Base-by-base conservation (phyloP, 345 rosid genomes). In the Camelina neglecta region DNA sequence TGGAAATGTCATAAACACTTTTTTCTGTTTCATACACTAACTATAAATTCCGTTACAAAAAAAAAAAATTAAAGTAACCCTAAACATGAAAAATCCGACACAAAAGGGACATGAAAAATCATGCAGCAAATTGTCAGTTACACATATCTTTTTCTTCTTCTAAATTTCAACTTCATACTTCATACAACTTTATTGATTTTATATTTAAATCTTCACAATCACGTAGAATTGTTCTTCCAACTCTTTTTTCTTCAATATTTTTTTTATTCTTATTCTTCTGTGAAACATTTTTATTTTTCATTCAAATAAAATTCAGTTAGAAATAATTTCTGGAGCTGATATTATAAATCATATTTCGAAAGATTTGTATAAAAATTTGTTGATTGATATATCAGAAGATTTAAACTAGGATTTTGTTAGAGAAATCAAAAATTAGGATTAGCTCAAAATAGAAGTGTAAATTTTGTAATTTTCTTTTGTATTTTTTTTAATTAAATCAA, bases 31-130 rank as follows among this genome's bases (percentile, higher is more conserved):
- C 11, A 38, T n/a, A 16, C 11, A 7, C 6, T 6, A 49, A 67
- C 47, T 8, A 21, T 51, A 60, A 6, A 75, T 51, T 62, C 64
- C 51, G 74, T 76, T 76, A 76, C 80, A 59, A 16, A 68, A 11
- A 42, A 68, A 11, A 42, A 23, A 42, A 3, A 10, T 66, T 69
- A 36, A 69, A 69, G 42, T 44, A 60, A 23, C 39, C 50, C 42
- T 69, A 69, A 75, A 69, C 75, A 69, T 69, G 80, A 69, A 61
- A 76, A 69, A 31, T 61, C 15, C 11, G 6, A 35, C 33, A 54
- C 38, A 50, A 49, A 41, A 48, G 20, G 11, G 33, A 69, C 79
- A 69, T 53, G 79, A 61, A 61, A 69, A 39, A 50, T 51, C 62
- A 23, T 16, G 13, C 64, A 15, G 13, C 63, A 15, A n/a, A 36